Evolutionary conservation across 139 green algal genomes (phyloP).

Genomic region (Pleodorina starrii): DNA sequence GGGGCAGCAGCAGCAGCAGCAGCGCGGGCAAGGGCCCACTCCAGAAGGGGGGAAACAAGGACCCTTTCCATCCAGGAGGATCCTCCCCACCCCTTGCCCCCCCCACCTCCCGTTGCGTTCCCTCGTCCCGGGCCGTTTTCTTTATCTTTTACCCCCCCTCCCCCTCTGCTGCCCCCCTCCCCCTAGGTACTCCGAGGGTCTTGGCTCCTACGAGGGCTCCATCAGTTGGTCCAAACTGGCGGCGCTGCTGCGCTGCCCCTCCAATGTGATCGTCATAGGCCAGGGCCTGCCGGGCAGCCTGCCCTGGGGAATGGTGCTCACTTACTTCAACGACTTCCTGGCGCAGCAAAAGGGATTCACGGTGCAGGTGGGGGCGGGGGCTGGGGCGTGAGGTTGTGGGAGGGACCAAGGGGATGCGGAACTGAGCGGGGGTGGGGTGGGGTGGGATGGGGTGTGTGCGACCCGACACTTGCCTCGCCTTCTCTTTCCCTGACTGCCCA

Average conservation of each 20-base stretch:
- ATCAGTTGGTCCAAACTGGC: conserved; percentile 76
- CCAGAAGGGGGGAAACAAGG: too few relatives aligned
- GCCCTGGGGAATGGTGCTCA: conserved; percentile 86
- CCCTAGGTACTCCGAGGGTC: conserved; percentile 19
- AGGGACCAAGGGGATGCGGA: too few relatives aligned
- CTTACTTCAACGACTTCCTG: conserved; percentile 91
- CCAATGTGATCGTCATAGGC: conserved; percentile 80
- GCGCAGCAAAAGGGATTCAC: conserved; percentile 63
- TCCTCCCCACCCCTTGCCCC: not conserved
- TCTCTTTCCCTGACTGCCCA: too few relatives aligned
- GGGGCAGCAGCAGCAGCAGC: too few relatives aligned
- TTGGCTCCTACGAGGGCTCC: conserved; percentile 63
- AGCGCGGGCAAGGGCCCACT: too few relatives aligned
- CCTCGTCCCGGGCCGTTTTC: not conserved
- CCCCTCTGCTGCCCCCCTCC: not conserved
- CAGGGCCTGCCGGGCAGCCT: conserved; percentile 80
- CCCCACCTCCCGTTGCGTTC: not conserved
- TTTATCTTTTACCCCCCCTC: too few relatives aligned
- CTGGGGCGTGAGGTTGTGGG: not conserved
- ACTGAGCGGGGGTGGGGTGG: too few relatives aligned
- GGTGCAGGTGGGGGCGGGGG: conserved; percentile 36
- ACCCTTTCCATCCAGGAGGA: not conserved
- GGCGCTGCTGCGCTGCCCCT: conserved; percentile 68
- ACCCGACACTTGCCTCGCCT: too few relatives aligned
- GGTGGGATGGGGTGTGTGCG: too few relatives aligned